These are phyloP conservation scores for Sporisorium scitamineum DNA, from an alignment of 1,284 basidiomycete species.

Conservation along the genomic window DNA sequence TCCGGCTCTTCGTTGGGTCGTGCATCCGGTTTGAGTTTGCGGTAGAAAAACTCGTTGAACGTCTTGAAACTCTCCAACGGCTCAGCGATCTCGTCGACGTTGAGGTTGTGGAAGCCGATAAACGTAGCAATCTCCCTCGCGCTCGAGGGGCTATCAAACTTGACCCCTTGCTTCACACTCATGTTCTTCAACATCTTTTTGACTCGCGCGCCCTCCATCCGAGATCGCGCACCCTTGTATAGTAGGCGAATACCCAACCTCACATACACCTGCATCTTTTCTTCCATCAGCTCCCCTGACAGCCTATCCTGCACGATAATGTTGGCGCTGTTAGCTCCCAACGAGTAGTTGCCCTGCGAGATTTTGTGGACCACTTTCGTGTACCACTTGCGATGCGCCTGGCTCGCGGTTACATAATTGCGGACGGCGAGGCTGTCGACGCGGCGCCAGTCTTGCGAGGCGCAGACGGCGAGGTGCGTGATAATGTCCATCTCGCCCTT, in stretches of 20 bases:
- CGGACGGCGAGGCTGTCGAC: constrained; percentile 79
- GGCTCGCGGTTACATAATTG: constrained; percentile 94
- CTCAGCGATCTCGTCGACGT: constrained; percentile 83
- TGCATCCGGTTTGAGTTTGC: constrained; percentile 85
- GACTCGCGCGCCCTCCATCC: constrained; percentile 91
- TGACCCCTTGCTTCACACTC: constrained; percentile 92
- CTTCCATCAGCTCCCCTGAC: constrained; percentile 93
- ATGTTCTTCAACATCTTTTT: constrained; percentile 84
- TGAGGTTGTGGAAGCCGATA: constrained; percentile 88
- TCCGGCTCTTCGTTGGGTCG: constrained; percentile 81
- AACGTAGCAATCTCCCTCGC: constrained; percentile 86
- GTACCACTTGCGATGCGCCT: constrained; percentile 97
- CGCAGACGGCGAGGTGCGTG: constrained; percentile 88
- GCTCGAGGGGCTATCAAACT: constrained; percentile 88
- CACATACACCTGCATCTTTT: constrained; percentile 97
- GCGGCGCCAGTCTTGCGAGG: constrained; percentile 86
- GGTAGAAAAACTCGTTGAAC: constrained; percentile 93
- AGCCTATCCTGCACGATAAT: constrained; percentile 77
- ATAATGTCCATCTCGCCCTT: constrained; percentile 93
- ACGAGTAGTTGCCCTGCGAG: constrained; percentile 80
- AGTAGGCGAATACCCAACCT: constrained; percentile 88
- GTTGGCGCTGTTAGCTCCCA: constrained; percentile 92
- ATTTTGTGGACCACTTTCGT: constrained; percentile 87
- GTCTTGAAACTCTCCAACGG: constrained; percentile 85
- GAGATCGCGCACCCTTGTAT: constrained; percentile 88